Conservation (phyloP, 1,284 basidiomycete genomes). For the Volvariella surrecta region DNA sequence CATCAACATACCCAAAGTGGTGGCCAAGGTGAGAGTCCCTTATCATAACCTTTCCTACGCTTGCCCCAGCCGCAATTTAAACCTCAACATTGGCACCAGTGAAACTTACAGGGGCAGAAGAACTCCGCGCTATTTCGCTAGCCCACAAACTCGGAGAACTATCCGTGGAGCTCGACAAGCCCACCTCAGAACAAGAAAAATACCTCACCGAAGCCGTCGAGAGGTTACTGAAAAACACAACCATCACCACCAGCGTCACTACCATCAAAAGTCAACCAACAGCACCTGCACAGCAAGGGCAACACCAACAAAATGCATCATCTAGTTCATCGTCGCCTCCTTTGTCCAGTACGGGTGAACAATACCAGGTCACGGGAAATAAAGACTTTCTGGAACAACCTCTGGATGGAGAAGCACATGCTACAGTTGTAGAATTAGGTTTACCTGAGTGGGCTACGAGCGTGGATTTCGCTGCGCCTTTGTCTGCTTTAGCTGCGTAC, state of each 20-base stretch:
- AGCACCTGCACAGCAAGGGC: conserved; percentile 10
- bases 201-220: conserved; percentile 60
- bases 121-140: conserved; percentile 53
- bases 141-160: conserved; percentile 63
- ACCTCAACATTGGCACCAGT: conserved; percentile 14
- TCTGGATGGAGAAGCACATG: neutral
- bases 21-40: conserved; percentile 6
- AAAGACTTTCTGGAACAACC: conserved; percentile 20
- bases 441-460: conserved; percentile 55
- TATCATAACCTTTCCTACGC: conserved; percentile 9
- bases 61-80: conserved; percentile 8
- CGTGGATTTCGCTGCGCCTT: conserved; percentile 58
- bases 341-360: neutral
- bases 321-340: too few species aligned
- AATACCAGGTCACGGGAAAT: conserved; percentile 14
- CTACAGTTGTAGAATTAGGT: conserved; percentile 30
- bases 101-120: conserved; percentile 27
- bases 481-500: conserved; percentile 59
- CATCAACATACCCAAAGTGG: conserved; percentile 11
- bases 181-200: conserved; percentile 48
- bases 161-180: conserved; percentile 29
- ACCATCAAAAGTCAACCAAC: too few species aligned
- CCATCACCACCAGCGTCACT: conserved; percentile 14
- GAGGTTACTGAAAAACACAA: conserved; percentile 38
- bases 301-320: too few species aligned